Base-by-base conservation (phyloP, 2,329 filamentous ascomycete genomes). In the Aspergillus tubingensis region DNA sequence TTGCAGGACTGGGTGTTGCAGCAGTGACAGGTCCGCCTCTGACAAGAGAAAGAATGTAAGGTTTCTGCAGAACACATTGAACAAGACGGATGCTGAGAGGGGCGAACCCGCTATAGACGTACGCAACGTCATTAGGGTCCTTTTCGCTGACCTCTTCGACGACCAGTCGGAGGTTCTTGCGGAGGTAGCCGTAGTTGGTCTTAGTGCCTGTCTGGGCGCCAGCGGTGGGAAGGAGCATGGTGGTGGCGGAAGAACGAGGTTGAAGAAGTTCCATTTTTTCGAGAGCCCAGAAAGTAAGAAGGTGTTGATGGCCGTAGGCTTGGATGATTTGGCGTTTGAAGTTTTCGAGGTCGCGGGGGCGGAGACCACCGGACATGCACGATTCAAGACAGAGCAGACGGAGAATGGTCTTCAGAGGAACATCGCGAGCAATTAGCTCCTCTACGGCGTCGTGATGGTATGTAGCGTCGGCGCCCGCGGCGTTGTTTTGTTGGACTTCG, bases 121-220 rank as follows among this genome's bases (percentile, higher is more conserved):
- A 99, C n/a, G 93, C 90, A 62, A 98, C 89, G 69, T 99, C 95
- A 70, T 95, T 91, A 2, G 95, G 95, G 50, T 96, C 90, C 61
- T 95, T 88, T 76, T 99, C 95, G 72, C 96, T 93, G 41, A 99
- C 94, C 74, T 98, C 95, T 73, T 99, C 95, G 58, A 97, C 90
- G 72, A 97, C 96, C 15, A 99, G 85, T 30, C 90, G 87, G 13
- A 99, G 85, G 62, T 89, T 88, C 74, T 95, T 96, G 57, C 96
- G 89, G 5, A 98, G 81, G 67, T 91, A 91, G 4, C 87, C 88
- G 78, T 97, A 99, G 74, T 98, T 97, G 10, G 93, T 96, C 75
- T 92, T 92, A 21, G 84, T 86, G 15, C 88, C 89, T 17, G 82
- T 80, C 10, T 82, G 82, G 0, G 83, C 79, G 19, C 88, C 88